A percentile compares a stretch with the other conserved stretches of the same genome.
These are phyloP conservation scores for Narthecium ossifragum DNA, from an alignment of 106 monocot species.

Conservation along the genomic window DNA sequence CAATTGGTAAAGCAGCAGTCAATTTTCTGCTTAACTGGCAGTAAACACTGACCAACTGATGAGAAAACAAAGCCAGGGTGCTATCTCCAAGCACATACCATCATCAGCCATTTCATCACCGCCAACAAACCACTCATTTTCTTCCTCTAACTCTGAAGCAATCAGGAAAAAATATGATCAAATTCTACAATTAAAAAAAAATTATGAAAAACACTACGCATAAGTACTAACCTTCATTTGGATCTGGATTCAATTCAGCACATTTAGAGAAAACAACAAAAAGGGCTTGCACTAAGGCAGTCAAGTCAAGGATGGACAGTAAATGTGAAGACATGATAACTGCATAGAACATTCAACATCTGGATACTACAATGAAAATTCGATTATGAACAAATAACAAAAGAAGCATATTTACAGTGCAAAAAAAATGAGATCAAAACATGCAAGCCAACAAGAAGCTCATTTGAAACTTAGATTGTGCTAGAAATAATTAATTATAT, in stretches of 20 bases:
- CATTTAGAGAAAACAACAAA: slow-evolving; percentile 78
- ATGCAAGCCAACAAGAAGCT: no score
- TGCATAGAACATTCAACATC: no score
- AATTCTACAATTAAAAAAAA: no score
- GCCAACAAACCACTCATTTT: slow-evolving; percentile 76
- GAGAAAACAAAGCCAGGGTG: neutral
- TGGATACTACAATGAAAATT: no score
- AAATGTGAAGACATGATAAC: no score
- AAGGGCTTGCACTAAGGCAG: slow-evolving; percentile 57
- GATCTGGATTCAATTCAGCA: slow-evolving; percentile 92
- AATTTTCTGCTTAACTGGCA: neutral
- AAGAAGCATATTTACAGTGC: no score
- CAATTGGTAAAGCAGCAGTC: neutral
- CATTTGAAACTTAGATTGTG: no score
- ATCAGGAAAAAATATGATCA: neutral
- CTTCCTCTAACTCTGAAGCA: slow-evolving; percentile 62
- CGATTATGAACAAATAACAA: no score
- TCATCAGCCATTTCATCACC: slow-evolving; percentile 36
- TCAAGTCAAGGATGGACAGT: slow-evolving; percentile 30
- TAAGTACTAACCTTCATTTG: slow-evolving; percentile 50
- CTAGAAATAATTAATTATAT: no score
- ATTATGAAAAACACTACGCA: neutral
- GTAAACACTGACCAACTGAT: neutral
- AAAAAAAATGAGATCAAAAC: no score
- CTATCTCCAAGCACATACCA: slow-evolving; percentile 17